Percentiles rank a stretch among this genome's conserved stretches.
phyloP scores from a whole-genome alignment of 2,329 filamentous ascomycete species.

The Venturia pyrina region DNA sequence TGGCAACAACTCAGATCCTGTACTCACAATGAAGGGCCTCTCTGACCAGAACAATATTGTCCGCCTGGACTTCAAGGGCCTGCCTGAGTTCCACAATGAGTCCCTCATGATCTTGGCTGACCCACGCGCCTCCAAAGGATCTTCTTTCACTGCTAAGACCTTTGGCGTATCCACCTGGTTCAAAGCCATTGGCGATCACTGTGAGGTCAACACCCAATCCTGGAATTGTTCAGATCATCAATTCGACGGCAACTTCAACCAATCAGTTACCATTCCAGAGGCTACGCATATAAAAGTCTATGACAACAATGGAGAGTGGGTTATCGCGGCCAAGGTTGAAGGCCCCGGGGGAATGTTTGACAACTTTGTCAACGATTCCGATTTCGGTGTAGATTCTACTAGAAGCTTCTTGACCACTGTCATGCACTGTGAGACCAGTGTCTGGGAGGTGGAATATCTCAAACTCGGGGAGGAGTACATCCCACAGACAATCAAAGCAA shows the following conservation, averaged over 20 bases:
- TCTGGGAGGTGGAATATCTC: constrained; percentile 3
- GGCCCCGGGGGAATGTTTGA: neutral
- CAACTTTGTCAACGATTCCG: neutral
- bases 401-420: neutral
- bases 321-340: neutral
- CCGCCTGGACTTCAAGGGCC: neutral
- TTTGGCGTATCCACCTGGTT: neutral
- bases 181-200: neutral
- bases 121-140: neutral
- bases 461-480: constrained; percentile 6
- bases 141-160: neutral
- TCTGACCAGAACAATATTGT: neutral
- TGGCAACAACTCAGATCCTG: neutral
- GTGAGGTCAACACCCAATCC: neutral
- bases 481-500: neutral
- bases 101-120: neutral
- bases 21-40: neutral
- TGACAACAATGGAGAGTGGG: neutral
- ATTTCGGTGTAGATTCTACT: neutral
- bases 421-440: constrained; percentile 4
- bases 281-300: neutral
- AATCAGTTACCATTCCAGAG: neutral
- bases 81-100: neutral
- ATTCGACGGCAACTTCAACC: neutral
- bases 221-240: constrained; percentile 1